Base-by-base conservation (phyloP, 768 basidiomycete genomes). In the Lentinus brumalis region DNA sequence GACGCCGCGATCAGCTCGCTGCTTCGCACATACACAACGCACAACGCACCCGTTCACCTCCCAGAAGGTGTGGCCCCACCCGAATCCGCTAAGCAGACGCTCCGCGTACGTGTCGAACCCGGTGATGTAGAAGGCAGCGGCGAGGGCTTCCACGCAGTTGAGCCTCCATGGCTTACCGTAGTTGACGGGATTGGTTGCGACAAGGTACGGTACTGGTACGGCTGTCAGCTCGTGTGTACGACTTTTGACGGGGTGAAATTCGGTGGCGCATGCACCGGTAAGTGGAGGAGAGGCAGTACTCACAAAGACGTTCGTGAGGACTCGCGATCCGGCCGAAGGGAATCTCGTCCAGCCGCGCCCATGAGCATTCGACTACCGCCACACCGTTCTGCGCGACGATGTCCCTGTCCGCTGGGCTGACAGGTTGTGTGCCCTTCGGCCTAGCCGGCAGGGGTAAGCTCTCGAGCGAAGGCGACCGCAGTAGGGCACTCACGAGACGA, bases 281-380 rank as follows among this genome's bases (percentile, higher is more conserved):
- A 30, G n/a, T 2, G 0, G 26, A 5, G 40, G 31, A 38, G 18
- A 50, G 40, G 16, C 4, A 29, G 5, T 10, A 55, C 93, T 62
- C 68, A 97, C 96, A 70, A 46, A 98, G 71, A 9, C 97, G 83
- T 78, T 99, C 97, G 66, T 98, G 83, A 0, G 96, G 94, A 65
- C 92, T 94, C 5, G 90, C 83, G 63, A 98, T 96, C 77, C 98
- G 98, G 53, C 81, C 78, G 71, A 97, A 99, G 1, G 97, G 97
- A 8, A 99, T 88, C 58, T 98, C 97, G 49, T 93, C 93, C 8
- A 98, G 75, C 21, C 95, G 84, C 1, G 97, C 96, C 97, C 97
- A 99, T 4, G 94, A 96, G 72, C 96, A 98, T 71, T 99, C 97
- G 2, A 99, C 93, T n/a, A 99, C 97, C 0, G 96, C 97, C 5